Evolutionary conservation across 352 stramenopile species (phyloP), one percentile per base, ranked within the genome.

Genomic region (Pythium folliculosum): DNA sequence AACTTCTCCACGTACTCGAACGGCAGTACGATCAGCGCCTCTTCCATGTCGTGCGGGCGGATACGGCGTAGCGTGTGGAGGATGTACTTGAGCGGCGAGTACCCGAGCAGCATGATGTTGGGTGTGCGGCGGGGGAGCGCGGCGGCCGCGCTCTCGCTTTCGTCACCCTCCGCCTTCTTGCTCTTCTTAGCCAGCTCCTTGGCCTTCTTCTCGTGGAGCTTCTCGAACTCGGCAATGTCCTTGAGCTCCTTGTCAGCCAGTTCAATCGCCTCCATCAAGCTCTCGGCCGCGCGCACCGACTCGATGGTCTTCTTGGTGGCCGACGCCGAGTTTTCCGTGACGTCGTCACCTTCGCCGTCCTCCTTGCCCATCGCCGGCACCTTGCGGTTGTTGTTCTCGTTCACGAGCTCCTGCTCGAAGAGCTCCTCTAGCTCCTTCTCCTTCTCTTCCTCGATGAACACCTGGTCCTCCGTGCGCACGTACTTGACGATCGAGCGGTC

Each of bases 371-470:
- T 59, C 5, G 75, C 72, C 52, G 70, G 90, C 64, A 60, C 81
- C 69, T 77, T 88, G 65, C 63, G 84, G 82, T 82, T 94, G 81
- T 82, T 95, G 76, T 38, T 94, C 59, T 73, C 87, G 76, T 74
- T 94, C 62, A 71, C 86, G 45, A 98, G 77, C 27, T 98, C 95
- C 35, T 97, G 82, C 35, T 97, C 97, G 72, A 99, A 99, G 53
- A 98, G 89, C 58, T 94, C 80, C 66, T 99, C 92, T 44, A 99
- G 78, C 67, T 98, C 93, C 65, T 97, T 92, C 66, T 99, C 97
- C 60, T 90, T 90, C 73, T 99, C 97, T 84, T 99, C 97, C 60
- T 99, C 97, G 16, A 99, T 82, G 68, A 99, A 99, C 10, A 99
- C 97, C 49, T 94, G 85, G 56, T 95, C 87, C 52, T 99, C 96